Base-by-base conservation (phyloP, 805 yeast genomes). In the Saccharomycopsis olivae region DNA sequence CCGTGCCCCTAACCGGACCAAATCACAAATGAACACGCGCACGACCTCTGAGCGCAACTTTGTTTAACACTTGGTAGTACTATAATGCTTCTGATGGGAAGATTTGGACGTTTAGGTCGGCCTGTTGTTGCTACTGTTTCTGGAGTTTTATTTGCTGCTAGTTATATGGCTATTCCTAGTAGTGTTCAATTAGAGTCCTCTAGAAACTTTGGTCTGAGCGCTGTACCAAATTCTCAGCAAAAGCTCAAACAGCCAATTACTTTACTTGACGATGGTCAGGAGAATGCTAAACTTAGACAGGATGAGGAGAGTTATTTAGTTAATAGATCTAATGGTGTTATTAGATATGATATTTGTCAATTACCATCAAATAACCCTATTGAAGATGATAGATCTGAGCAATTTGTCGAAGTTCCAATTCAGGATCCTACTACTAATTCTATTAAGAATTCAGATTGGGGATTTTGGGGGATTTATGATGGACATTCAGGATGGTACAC, bases 401-500 rank as follows among this genome's bases (percentile, higher is more conserved):
- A 79, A 47, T 75, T 83, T 27, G 73, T 82, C 6, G 82, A 80
- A 40, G 78, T 78, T 1, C 84, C 87, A 4, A 63, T 81, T n/a
- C 75, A 73, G 51, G 84, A 78, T 43, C 75, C 73, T 44, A 66
- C 73, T 39, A 57, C 65, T 35, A 47, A 46, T n/a, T 55, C 69
- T 48, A 66, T 69, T 58, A 51, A 62, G 51, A 49, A 52, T 17
- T 59, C 64, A 6, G 96, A 89, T 57, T 80, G 96, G 82, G 81
- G 83, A 71, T 86, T 92, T 55, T 92, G 94, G 73, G 95, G 97
- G 4, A 75, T 92, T 0, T 89, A 80, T 56, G 98, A 92, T 59
- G 98, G 98, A 10, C 98, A 92, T 59, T 87, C 95, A 3, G 98
- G 98, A 17, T 87, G 94, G 77, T 83, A 84, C 48, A 92, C 98